Base-by-base conservation (phyloP, 2,329 filamentous ascomycete species). In the Fusarium sublunatum region DNA sequence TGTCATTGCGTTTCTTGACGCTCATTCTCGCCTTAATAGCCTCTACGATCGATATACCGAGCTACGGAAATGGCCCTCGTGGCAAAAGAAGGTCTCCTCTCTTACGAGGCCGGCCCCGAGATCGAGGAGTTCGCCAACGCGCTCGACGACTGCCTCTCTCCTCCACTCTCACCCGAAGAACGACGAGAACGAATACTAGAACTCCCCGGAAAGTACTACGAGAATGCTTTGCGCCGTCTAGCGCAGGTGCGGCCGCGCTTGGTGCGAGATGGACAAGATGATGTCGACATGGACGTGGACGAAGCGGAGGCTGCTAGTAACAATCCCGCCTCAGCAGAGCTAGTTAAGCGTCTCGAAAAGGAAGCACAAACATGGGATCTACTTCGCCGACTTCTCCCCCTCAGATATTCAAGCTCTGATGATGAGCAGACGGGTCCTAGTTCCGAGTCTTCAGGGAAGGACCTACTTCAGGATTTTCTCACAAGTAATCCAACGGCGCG, bases 311-410 rank as follows among this genome's bases (percentile, higher is more conserved):
- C 76, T 26, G 70, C 69, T 22, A 68, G 64, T 11, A 61, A 65
- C 59, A 70, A 61, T 46, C 63, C 58, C 41, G 65, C 65, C 55
- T 69, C 68, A 36, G 61, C 61, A 15, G 68, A 71, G 12, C 69
- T 75, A 43, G 70, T 67, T 44, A 72, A 62, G 84, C 71, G 84
- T 53, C 90, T 92, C 83, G 88, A 96, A 75, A 84, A 90, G 64
- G 95, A 99, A 76, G 87, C 88, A 36, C 92, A 96, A 70, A 95
- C 93, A 0, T 99, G 95, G 95, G 89, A 96, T 72, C 82, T 98
- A 26, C 79, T 98, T 56, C 85, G 88, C 44, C 85, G 91, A 35
- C 81, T 96, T 59, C 83, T 97, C 47, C 87, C 89, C 10, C 76
- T 92, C 63, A 85, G 91, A 69, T 89, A 92, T 72, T 79, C 82